A percentile compares a stretch with the other conserved stretches of the same genome.
Evolutionary conservation across 2,329 filamentous ascomycete species (phyloP).

Genomic region (Sporothrix globosa): DNA sequence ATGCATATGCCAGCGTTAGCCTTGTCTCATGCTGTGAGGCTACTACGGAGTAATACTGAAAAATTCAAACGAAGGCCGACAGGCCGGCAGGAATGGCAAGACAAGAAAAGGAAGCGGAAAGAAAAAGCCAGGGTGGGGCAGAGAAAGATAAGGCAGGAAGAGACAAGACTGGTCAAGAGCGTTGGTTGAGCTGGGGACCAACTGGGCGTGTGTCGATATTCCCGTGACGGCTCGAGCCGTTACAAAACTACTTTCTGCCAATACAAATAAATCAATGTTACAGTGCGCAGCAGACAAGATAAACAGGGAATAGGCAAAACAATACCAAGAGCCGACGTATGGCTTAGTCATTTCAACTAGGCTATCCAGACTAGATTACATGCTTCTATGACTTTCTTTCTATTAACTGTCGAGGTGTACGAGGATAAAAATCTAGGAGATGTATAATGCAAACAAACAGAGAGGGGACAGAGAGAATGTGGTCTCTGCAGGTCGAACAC

Average conservation of each 20-base stretch:
- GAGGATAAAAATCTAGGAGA: too few species aligned
- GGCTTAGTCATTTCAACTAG: too few species aligned
- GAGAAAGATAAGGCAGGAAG: neutral
- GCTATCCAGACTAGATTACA: too few species aligned
- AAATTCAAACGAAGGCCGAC: too few species aligned
- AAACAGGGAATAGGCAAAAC: neutral
- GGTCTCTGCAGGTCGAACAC: too few species aligned
- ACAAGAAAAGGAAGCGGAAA: neutral
- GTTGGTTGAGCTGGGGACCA: neutral
- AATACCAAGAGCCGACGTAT: too few species aligned
- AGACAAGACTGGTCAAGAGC: too few species aligned
- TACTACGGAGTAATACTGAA: too few species aligned
- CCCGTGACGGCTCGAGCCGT: slow-evolving; percentile 24
- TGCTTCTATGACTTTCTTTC: too few species aligned
- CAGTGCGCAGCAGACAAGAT: too few species aligned
- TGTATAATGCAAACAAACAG: neutral
- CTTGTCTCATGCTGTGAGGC: too few species aligned
- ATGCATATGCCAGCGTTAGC: neutral
- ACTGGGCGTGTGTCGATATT: slow-evolving; percentile 3
- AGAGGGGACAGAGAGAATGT: neutral
- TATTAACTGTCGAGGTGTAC: too few species aligned
- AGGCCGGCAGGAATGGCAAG: neutral
- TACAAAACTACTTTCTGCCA: neutral
- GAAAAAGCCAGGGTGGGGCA: slow-evolving; percentile 9
- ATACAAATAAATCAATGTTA: neutral